Percentiles rank a stretch among this genome's conserved stretches.
These are phyloP conservation scores for Calocybe cyanea DNA, from an alignment of 768 basidiomycete genomes.

Conservation along the genomic window DNA sequence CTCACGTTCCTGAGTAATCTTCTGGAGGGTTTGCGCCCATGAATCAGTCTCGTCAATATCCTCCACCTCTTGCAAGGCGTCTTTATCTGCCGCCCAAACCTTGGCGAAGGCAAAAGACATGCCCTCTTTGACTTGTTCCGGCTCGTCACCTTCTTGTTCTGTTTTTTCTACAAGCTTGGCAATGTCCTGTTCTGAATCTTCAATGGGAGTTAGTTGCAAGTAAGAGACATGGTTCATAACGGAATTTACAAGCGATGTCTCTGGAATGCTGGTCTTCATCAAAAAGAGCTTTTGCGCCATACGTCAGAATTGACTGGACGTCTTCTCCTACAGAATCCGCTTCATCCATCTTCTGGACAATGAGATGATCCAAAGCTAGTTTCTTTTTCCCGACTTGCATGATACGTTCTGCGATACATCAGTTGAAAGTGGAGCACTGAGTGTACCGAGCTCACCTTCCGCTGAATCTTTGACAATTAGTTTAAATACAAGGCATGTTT, in stretches of 20 bases:
- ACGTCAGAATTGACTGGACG: slow-evolving; percentile 85
- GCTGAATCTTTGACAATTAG: slow-evolving; percentile 94
- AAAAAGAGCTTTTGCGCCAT: slow-evolving; percentile 85
- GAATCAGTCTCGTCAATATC: slow-evolving; percentile 69
- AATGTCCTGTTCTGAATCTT: slow-evolving; percentile 75
- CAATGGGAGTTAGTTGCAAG: slow-evolving; percentile 1
- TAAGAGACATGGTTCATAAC: neutral
- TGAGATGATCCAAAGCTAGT: slow-evolving; percentile 88
- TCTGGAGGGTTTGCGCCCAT: slow-evolving; percentile 73
- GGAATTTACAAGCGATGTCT: slow-evolving; percentile 65
- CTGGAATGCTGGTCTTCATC: slow-evolving; percentile 54
- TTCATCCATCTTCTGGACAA: slow-evolving; percentile 94
- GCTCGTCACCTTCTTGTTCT: slow-evolving; percentile 63
- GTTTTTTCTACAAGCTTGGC: slow-evolving; percentile 86
- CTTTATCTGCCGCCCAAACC: slow-evolving; percentile 84
- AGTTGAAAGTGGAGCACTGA: neutral
- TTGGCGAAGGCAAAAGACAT: slow-evolving; percentile 84
- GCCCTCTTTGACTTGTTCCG: slow-evolving; percentile 44
- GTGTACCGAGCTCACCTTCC: slow-evolving; percentile 52
- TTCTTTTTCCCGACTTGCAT: slow-evolving; percentile 95
- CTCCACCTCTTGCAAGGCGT: slow-evolving; percentile 60
- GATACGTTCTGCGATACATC: slow-evolving; percentile 68
- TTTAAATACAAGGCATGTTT: slow-evolving; percentile 93
- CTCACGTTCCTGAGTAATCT: slow-evolving; percentile 41
- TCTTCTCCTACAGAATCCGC: slow-evolving; percentile 69